These are phyloP conservation scores for Pleurotus tuoliensis DNA, from an alignment of 768 basidiomycete genomes.

Conservation along the genomic window DNA sequence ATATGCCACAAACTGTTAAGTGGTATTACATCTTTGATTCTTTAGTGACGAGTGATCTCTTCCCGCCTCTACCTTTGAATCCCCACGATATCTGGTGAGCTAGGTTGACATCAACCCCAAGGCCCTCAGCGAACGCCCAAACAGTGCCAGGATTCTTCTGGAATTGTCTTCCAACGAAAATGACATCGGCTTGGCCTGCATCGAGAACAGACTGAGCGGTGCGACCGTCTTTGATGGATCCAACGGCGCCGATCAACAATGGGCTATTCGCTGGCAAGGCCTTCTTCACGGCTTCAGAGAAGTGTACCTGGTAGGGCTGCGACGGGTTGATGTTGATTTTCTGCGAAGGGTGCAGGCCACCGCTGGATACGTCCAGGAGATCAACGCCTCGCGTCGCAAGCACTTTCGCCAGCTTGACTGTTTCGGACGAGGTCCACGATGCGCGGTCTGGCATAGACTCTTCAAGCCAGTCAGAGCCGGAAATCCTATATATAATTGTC, in stretches of 20 bases:
- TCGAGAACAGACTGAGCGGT: slow-evolving; percentile 58
- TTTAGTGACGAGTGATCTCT: background rate
- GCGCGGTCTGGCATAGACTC: slow-evolving; percentile 52
- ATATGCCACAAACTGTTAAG: too few species aligned
- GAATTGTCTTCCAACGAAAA: slow-evolving; percentile 52
- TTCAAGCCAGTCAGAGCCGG: slow-evolving; percentile 74
- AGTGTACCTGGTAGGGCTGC: slow-evolving; percentile 51
- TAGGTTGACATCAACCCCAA: slow-evolving; percentile 41
- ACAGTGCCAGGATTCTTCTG: slow-evolving; percentile 55
- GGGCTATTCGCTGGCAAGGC: slow-evolving; percentile 32
- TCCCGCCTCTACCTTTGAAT: slow-evolving; percentile 32
- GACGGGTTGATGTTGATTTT: slow-evolving; percentile 23
- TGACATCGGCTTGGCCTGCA: slow-evolving; percentile 54
- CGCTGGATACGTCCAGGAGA: slow-evolving; percentile 68
- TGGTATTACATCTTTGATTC: background rate
- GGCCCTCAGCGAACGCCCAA: slow-evolving; percentile 51
- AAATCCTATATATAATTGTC: slow-evolving; percentile 37
- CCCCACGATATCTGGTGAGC: slow-evolving; percentile 57
- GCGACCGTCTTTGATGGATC: slow-evolving; percentile 51
- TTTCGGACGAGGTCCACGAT: slow-evolving; percentile 70
- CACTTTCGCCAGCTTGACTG: slow-evolving; percentile 52
- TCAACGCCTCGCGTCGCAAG: slow-evolving; percentile 68
- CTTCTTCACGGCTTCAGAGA: slow-evolving; percentile 49
- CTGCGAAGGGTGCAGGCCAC: slow-evolving; percentile 50
- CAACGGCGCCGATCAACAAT: slow-evolving; percentile 43